phyloP scores from a whole-genome alignment of 495 filamentous ascomycete genomes.

The Darksidea phi region DNA sequence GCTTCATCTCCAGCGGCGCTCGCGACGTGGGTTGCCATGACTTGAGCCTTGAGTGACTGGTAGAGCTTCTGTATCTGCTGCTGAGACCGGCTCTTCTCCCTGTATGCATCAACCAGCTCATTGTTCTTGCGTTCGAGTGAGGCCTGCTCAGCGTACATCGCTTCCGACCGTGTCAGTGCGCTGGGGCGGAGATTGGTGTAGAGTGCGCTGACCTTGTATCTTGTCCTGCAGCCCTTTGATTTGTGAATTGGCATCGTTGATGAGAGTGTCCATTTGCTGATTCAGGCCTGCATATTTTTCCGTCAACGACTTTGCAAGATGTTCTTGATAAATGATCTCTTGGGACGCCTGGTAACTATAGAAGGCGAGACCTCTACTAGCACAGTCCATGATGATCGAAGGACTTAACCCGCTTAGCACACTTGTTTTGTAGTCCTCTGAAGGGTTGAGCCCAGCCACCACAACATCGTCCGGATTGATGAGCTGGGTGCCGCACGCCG shows the following conservation, averaged over 20 bases:
- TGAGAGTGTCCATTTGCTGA: constrained; percentile 73
- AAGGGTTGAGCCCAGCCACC: constrained; percentile 72
- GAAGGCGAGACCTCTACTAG: constrained; percentile 77
- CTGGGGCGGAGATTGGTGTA: constrained; percentile 14
- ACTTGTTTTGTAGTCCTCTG: constrained; percentile 92
- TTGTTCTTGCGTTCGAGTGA: constrained; percentile 71
- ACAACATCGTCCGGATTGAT: constrained; percentile 75
- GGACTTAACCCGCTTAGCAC: constrained; percentile 83
- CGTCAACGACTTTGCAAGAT: constrained; percentile 66
- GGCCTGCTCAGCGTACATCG: constrained; percentile 64
- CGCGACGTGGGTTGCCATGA: constrained; percentile 67
- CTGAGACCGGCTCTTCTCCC: constrained; percentile 74
- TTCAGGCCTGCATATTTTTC: constrained; percentile 72
- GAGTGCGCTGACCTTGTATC: constrained; percentile 46
- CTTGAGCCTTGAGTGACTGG: constrained; percentile 72
- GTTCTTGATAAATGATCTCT: constrained; percentile 86
- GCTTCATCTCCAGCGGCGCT: constrained; percentile 68
- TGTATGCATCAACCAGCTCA: constrained; percentile 65
- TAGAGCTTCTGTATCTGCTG: constrained; percentile 80
- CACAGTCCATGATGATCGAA: constrained; percentile 84
- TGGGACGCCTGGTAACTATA: constrained; percentile 91
- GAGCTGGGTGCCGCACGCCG: constrained; percentile 74
- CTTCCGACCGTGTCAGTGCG: constrained; percentile 44
- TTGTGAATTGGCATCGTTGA: constrained; percentile 78
- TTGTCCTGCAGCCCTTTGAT: constrained; percentile 67